Evolutionary conservation across 441 rosid genomes (phyloP), one percentile per base, ranked within the genome.

Genomic region (Erodium chrysanthum): DNA sequence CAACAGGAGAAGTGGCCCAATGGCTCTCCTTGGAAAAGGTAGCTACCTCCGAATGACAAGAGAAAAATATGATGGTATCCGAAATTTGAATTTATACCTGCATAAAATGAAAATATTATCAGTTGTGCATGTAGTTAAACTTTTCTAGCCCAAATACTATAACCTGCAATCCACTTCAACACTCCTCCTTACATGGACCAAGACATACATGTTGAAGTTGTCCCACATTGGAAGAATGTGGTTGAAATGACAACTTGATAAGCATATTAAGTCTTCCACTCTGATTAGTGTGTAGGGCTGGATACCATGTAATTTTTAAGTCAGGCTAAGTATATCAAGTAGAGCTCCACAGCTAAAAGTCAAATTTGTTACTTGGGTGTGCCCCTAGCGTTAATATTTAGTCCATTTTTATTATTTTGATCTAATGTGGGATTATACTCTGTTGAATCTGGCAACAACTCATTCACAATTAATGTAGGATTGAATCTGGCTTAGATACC

Each of bases 21-120:
- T 46, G 66, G 66, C 27, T 35, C 37, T 70, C 62, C 5, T 27
- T 15, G 29, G 37, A 35, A 12, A 69, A 9, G 66, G 63, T n/a
- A 9, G 15, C 21, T 84, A 93, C 98, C 98, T 93, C 73, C 97
- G 85, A 68, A 90, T 87, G 69, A 93, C 98, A 35, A 93, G 98
- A 71, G 89, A 89, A 79, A 93, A 93, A 78, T 93, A 93, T 40
- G 98, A 88, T 62, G 98, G 97, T 76, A 90, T 87, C 70, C 70
- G 96, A 79, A 93, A 90, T 77, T 93, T 93, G 91, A 93, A 87
- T 77, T 86, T 79, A 84, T 90, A 93, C 98, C 98, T 93, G 92
- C 78, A 80, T 80, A 71, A 67, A 65, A 64, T 18, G 33, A 29
- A 71, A 31, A 64, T n/a, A 15, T 46, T 4, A 40, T 48, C 64